Evolutionary conservation across 495 filamentous ascomycete species (phyloP).

Genomic region (Neurospora sp.): DNA sequence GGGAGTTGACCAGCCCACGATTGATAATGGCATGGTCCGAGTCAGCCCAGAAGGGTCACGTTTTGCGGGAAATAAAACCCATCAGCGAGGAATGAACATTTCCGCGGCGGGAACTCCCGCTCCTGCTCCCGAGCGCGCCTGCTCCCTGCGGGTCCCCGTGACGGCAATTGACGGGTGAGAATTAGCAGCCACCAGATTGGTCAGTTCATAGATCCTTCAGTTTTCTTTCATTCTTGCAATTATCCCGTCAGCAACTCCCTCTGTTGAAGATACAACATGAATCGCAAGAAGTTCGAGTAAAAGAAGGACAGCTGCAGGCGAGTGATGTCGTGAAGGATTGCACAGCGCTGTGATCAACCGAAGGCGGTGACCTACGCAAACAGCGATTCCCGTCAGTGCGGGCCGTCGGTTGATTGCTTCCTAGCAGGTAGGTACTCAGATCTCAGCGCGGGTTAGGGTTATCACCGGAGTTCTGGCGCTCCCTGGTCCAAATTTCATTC

Average conservation of each 20-base stretch:
- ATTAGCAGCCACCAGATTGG: neutral
- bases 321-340: neutral
- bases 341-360: neutral
- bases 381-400: neutral
- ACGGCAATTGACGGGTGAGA: neutral
- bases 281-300: neutral
- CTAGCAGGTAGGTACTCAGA: neutral
- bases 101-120: conserved; percentile 20
- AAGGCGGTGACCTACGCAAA: neutral
- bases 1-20: conserved; percentile 13
- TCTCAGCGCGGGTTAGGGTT: neutral
- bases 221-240: neutral
- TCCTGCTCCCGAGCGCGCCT: neutral
- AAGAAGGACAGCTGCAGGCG: neutral
- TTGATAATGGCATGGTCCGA: conserved; percentile 13
- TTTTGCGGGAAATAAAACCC: neutral
- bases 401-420: neutral
- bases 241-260: neutral
- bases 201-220: neutral
- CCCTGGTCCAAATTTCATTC: neutral
- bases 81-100: neutral
- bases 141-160: neutral
- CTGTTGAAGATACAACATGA: neutral
- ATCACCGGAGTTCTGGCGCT: neutral
- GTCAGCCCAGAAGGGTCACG: neutral